Percentiles rank a stretch among this genome's conserved stretches.
Conservation (phyloP, 345 rosid genomes). For the Citrus inodora region DNA sequence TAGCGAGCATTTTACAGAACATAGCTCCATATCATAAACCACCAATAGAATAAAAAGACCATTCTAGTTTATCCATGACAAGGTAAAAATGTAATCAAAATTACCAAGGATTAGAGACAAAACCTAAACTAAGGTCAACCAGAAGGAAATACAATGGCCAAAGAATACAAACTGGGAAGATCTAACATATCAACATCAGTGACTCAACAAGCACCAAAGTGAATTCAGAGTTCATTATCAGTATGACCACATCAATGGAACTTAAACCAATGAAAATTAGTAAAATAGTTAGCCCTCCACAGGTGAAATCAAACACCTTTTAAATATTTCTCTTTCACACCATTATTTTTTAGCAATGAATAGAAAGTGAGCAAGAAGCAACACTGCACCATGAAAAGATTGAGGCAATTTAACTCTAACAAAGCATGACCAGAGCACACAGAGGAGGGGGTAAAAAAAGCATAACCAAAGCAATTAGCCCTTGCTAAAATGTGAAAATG, state of each 20-base stretch:
- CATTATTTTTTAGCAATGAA: neutral
- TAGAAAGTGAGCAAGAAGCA: neutral
- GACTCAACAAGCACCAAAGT: neutral
- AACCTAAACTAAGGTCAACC: no score
- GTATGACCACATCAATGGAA: neutral
- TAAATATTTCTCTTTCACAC: neutral
- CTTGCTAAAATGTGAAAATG: neutral
- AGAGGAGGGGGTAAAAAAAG: no score
- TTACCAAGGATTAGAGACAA: no score
- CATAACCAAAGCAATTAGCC: neutral
- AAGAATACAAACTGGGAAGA: neutral
- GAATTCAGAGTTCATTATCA: neutral
- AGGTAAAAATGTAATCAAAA: no score
- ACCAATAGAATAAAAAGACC: no score
- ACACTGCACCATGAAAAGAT: neutral
- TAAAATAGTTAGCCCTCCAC: neutral
- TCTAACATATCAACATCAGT: neutral
- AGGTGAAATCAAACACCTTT: neutral
- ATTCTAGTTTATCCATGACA: no score
- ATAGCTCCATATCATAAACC: no score
- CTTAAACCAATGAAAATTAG: neutral
- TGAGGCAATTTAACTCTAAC: neutral
- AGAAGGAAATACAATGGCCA: no score
- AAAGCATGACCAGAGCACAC: neutral
- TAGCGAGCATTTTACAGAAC: no score